Base-by-base conservation (phyloP, 257 asterid genomes). In the Jaltomata sinuosa region DNA sequence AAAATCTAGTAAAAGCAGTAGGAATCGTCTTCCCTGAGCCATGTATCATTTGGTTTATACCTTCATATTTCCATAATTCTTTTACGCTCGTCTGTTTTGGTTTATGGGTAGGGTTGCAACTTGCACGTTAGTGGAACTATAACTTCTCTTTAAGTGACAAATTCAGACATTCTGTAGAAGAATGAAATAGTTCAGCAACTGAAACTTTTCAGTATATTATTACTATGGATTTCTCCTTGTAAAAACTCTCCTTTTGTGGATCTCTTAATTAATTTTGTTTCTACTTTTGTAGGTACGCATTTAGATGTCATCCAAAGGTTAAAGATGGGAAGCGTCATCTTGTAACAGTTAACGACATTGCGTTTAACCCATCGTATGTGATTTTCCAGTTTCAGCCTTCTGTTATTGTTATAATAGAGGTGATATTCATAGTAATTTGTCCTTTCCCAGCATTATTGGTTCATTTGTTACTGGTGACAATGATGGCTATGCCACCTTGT, bases 301-400 rank as follows among this genome's bases (percentile, higher is more conserved):
- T 96, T 87, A 91, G 89, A 90, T 96, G 99, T 89, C 91, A 93
- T 84, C 98, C 97, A 29, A 92, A 88, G 90, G 87, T 84, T 82
- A 93, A 79, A 89, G 88, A 89, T 79, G 93, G 95, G 76, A 88
- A 83, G 57, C 87, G 78, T 74, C 93, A 89, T 87, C 88, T 90
- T 72, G 93, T 79, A 71, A 83, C 97, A n/a, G 94, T 96, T 84
- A 94, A 96, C 57, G 98, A 94, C 87, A 91, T 96, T 85, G 89
- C 93, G 79, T 93, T 94, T 85, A 89, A 85, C 53, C 98, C 99
- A 61, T 89, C 87, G 98, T 96, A 93, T 14, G 98, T 89, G 53
- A 57, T 89, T 57, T 36, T 16, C 65, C 83, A 82, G 64, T 83
- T 85, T 84, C 74, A 80, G 83, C 83, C n/a, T 47, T 42, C 62